A percentile compares a stretch with the other conserved stretches of the same genome.
These are phyloP conservation scores for Exserohilum turcica DNA, from an alignment of 2,329 filamentous ascomycete genomes.

Conservation along the genomic window DNA sequence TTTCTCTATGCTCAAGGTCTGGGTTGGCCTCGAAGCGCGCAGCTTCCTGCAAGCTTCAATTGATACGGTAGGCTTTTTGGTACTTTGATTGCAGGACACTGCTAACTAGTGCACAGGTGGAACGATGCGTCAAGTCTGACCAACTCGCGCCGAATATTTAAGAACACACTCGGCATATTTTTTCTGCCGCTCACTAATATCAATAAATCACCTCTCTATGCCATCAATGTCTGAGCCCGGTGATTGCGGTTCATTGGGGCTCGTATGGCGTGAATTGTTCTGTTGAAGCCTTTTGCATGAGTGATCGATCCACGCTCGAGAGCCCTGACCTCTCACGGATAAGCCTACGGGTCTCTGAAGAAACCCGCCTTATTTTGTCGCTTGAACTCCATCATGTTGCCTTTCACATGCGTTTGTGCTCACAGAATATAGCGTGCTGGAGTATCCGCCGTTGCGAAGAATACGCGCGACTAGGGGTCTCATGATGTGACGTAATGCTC, in stretches of 20 bases:
- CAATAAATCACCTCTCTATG: neutral
- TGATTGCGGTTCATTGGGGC: neutral
- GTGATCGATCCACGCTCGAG: neutral
- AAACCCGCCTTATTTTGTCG: too few species aligned
- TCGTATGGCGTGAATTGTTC: neutral
- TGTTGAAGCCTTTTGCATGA: neutral
- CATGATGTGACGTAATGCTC: slow-evolving; percentile 14
- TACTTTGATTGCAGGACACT: neutral
- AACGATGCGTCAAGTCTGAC: slow-evolving; percentile 89
- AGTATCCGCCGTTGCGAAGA: neutral
- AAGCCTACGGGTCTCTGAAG: too few species aligned
- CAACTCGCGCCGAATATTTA: slow-evolving; percentile 84
- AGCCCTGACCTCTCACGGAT: too few species aligned
- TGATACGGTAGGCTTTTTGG: slow-evolving; percentile 70
- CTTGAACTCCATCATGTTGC: too few species aligned
- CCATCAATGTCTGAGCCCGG: neutral
- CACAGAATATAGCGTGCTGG: neutral
- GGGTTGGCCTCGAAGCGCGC: slow-evolving; percentile 87
- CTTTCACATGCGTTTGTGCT: too few species aligned
- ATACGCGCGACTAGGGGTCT: slow-evolving; percentile 3
- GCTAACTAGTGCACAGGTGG: slow-evolving; percentile 61
- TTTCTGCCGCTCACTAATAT: neutral
- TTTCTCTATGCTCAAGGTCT: slow-evolving; percentile 79
- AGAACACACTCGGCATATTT: neutral
- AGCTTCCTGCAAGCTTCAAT: slow-evolving; percentile 88